Conservation (phyloP, 2,329 filamentous ascomycete species). For the Cladophialophora bantiana region DNA sequence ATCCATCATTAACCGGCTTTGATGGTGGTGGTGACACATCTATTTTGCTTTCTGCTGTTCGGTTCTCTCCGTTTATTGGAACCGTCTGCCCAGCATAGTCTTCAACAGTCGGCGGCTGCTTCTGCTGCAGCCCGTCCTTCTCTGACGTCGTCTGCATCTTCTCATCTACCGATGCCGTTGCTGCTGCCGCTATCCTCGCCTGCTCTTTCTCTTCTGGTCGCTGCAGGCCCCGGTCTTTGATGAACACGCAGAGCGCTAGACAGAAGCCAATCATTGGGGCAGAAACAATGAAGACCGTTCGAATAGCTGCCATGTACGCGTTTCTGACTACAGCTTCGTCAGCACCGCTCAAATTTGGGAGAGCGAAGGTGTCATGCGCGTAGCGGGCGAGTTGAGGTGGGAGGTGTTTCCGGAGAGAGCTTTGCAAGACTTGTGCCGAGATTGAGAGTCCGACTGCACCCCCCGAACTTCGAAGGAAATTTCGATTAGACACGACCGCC, state of each 20-base stretch:
- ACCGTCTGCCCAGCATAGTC: not conserved
- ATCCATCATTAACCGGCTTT: not conserved
- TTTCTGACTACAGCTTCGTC: slow-evolving; percentile 53
- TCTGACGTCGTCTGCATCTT: too few species aligned
- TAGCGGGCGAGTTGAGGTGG: slow-evolving; percentile 34
- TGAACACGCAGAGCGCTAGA: slow-evolving; percentile 58
- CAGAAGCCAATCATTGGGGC: slow-evolving; percentile 62
- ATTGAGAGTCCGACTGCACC: slow-evolving; percentile 66
- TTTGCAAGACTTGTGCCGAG: slow-evolving; percentile 59
- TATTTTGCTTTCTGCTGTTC: not conserved
- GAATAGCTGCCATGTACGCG: slow-evolving; percentile 62
- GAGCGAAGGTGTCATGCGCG: slow-evolving; percentile 18
- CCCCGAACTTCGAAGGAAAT: slow-evolving; percentile 67
- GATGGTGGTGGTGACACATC: not conserved
- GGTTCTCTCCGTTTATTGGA: not conserved
- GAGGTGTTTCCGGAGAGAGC: slow-evolving; percentile 18
- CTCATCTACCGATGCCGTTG: not conserved
- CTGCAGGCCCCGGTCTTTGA: slow-evolving; percentile 60
- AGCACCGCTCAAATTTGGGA: slow-evolving; percentile 35
- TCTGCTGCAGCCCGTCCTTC: not conserved
- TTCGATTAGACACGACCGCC: slow-evolving; percentile 67
- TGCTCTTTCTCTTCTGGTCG: slow-evolving; percentile 21
- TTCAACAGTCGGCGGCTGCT: not conserved
- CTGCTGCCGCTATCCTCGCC: slow-evolving; percentile 2
- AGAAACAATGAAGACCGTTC: slow-evolving; percentile 64